Evolutionary conservation across 495 filamentous ascomycete genomes (phyloP), one percentile per base, ranked within the genome.

Genomic region (Penicillium pulvis): DNA sequence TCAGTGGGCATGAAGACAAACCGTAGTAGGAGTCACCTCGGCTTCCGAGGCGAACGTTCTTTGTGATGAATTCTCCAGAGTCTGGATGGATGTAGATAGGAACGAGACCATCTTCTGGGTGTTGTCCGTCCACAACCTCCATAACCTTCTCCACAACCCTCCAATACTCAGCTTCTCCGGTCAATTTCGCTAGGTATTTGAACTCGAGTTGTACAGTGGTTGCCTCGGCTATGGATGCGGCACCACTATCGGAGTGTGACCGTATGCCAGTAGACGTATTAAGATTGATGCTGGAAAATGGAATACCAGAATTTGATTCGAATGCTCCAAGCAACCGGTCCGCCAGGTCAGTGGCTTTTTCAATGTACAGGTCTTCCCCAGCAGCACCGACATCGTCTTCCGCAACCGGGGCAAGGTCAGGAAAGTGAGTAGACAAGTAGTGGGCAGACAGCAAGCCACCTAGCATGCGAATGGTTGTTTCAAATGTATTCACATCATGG

Each of bases 401-500:
- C 16, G 73, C 44, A 57, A 89, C 71, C 12, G 88, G 81, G 14
- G 89, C 88, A 67, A 91, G 70, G 19, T 84, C 59, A 0, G 90
- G 89, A 61, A 81, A 91, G 44, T 81, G 75, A 17, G 85, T 90
- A 20, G 90, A 93, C 5, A 99, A 83, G 69, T 97, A 96, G 66
- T 99, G 92, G 20, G 94, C 94, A 9, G 94, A 97, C 17, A 99
- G 80, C 19, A 99, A 81, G 3, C 94, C 94, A 20, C 94, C 94
- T 33, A 99, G 75, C 93, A 99, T 97, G 56, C 95, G 90, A 60
- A 98, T 99, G 1, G 93, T 98, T 0, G 94, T 98, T 71, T 99
- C 94, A 66, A 99, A 99, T 0, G 92, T 97, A 72, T 89, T 98
- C 41, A 99, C 95, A 63, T 98, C 91, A 60, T 95, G 91, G 61